phyloP scores from a whole-genome alignment of 2,329 filamentous ascomycete genomes.

The Ascochyta fabae region DNA sequence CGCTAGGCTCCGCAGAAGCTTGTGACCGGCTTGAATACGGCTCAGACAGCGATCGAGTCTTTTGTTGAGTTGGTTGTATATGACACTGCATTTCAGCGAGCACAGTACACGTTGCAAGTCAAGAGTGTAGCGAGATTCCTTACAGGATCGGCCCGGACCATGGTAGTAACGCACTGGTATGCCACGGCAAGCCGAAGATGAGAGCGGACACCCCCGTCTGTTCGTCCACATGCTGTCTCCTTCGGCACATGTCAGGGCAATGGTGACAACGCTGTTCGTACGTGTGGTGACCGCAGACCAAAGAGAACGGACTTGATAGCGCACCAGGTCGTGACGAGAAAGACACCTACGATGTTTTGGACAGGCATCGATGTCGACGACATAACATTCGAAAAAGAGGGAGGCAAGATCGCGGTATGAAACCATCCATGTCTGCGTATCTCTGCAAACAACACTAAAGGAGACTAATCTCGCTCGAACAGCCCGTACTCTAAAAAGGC shows the following conservation, averaged over 20 bases:
- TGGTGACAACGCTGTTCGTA: neutral
- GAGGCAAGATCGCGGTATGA: neutral
- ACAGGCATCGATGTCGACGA: neutral
- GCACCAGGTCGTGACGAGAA: neutral
- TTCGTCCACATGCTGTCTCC: neutral
- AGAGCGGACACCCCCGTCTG: neutral
- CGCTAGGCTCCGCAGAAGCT: neutral
- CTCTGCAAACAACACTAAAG: neutral
- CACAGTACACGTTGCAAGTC: neutral
- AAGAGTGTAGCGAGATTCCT: neutral
- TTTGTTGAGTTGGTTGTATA: no score
- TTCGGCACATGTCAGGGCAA: neutral
- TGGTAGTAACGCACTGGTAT: neutral
- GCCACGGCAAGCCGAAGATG: neutral
- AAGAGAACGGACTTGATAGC: neutral
- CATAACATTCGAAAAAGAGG: neutral
- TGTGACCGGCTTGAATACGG: neutral
- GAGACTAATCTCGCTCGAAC: neutral
- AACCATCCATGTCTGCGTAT: neutral
- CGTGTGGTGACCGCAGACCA: neutral
- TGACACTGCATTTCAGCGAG: neutral
- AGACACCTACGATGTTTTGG: neutral
- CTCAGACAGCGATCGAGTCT: neutral
- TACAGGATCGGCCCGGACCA: neutral
- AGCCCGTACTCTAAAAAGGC: neutral